Evolutionary conservation across 139 green algal species (phyloP).

Genomic region (Pycnococcus provasolii): DNA sequence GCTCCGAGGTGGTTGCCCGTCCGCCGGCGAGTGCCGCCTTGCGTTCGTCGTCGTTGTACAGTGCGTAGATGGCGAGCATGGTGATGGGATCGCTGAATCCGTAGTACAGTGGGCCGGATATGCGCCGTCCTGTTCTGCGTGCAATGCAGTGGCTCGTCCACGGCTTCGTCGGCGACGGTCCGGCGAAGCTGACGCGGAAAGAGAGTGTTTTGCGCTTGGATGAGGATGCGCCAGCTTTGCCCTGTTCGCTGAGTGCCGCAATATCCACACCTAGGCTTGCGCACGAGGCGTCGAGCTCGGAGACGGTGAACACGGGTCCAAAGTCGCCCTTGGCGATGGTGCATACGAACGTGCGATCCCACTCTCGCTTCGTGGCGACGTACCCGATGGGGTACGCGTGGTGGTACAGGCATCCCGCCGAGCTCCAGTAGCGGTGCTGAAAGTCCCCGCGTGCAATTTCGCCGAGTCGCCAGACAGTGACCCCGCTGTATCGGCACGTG

Average conservation of each 20-base stretch:
- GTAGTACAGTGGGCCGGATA: slow-evolving; percentile 43
- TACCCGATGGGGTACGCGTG: slow-evolving; percentile 47
- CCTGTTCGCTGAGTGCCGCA: slow-evolving; percentile 15
- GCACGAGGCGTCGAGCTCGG: background rate
- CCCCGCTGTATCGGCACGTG: background rate
- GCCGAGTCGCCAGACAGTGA: slow-evolving; percentile 36
- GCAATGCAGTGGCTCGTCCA: slow-evolving; percentile 43
- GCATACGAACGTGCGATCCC: slow-evolving; percentile 37
- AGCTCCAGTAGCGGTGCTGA: slow-evolving; percentile 37
- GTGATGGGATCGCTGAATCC: slow-evolving; percentile 39
- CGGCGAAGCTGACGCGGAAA: slow-evolving; percentile 21
- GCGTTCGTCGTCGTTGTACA: too few species aligned
- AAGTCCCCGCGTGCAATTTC: slow-evolving; percentile 32
- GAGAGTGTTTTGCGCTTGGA: too few species aligned
- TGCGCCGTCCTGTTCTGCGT: slow-evolving; percentile 36
- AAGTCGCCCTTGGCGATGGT: slow-evolving; percentile 22
- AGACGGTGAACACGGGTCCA: slow-evolving; percentile 33
- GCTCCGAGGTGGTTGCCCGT: too few species aligned
- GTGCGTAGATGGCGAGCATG: slow-evolving; percentile 3
- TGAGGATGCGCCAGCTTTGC: background rate
- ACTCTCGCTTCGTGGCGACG: slow-evolving; percentile 33
- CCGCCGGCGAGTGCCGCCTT: too few species aligned
- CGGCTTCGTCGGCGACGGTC: slow-evolving; percentile 35
- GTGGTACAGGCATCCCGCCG: slow-evolving; percentile 38
- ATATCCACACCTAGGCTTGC: background rate